Conservation (phyloP, 495 filamentous ascomycete genomes). For the Penicillium turbatum region DNA sequence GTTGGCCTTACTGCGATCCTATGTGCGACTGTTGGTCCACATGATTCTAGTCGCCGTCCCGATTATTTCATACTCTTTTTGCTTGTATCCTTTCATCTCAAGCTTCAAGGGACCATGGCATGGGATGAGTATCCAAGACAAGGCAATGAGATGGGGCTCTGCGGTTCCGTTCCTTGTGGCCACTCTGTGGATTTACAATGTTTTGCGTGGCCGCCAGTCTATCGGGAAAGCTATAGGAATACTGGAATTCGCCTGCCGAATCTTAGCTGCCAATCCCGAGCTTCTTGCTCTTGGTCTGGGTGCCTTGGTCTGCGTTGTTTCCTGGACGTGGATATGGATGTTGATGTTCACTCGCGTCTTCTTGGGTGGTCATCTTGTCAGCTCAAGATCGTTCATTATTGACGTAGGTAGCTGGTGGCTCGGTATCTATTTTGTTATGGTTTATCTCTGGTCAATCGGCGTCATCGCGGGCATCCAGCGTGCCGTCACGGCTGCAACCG, state of each 20-base stretch:
- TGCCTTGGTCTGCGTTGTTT: constrained; percentile 67
- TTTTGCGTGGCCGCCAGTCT: constrained; percentile 73
- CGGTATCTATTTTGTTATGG: constrained; percentile 79
- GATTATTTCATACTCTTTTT: constrained; percentile 78
- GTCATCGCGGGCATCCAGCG: constrained; percentile 83
- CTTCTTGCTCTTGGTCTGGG: constrained; percentile 77
- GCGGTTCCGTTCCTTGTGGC: constrained; percentile 70
- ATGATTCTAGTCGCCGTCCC: constrained; percentile 79
- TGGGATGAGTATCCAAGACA: constrained; percentile 74
- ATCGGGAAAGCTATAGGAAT: constrained; percentile 77
- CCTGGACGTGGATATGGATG: constrained; percentile 95
- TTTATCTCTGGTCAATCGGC: constrained; percentile 92
- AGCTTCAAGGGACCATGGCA: constrained; percentile 74
- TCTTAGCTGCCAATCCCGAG: constrained; percentile 78
- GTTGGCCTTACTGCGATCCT: constrained; percentile 82
- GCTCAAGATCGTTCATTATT: constrained; percentile 65
- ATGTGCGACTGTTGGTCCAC: constrained; percentile 74
- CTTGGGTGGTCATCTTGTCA: constrained; percentile 72
- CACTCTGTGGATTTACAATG: constrained; percentile 74
- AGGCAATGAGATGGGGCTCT: constrained; percentile 83
- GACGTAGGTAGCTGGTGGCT: constrained; percentile 88
- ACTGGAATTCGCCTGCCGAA: constrained; percentile 84
- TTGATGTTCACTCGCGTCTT: constrained; percentile 96
- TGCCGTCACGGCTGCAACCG: constrained; percentile 87
- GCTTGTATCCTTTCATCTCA: constrained; percentile 83